Base-by-base conservation (phyloP, 106 monocot genomes). In the Alisma plantagoaquatica region DNA sequence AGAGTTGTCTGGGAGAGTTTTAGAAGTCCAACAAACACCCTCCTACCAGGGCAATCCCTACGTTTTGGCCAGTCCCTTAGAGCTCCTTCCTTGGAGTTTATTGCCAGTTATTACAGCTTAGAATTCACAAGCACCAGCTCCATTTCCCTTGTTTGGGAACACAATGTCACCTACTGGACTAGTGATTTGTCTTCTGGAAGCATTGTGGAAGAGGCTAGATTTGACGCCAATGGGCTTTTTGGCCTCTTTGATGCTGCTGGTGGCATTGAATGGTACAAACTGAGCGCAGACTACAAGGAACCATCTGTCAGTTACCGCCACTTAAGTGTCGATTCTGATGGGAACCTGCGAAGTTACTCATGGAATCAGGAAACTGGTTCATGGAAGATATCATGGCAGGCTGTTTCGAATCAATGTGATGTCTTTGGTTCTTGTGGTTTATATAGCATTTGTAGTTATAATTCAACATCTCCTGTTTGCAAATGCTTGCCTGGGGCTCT, bases 371-470 rank as follows among this genome's bases (percentile, higher is more conserved):
- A 17, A 16, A 59, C 51, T 9, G 32, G 30, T 12, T 68, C 50
- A 29, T 59, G 68, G 68, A 26, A 32, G 20, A 3, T 15, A 15
- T 58, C 31, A 2, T 68, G 68, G 68, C 68, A 68, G 24, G 68
- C 68, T 16, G 41, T 68, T 29, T 49, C 38, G 29, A 68, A 68
- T 30, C 68, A 68, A 17, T 68, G 68, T 31, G 31, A 51, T 2
- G 68, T 68, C 27, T 68, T 68, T 43, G 68, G 59, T 26, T 59
- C 68, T 22, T 68, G 68, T 31, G 59, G 68, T 18, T 22, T 43
- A 8, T 41, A 28, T 30, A 59, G 68, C 4, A 30, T 68, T 17
- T 68, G 68, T 28, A 38, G 21, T 2, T 59, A 51, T 30, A 31
- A 38, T 29, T 31, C 27, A 1, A 51, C 59, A 0, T 43, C 15